Evolutionary conservation across 305 asterid genomes (phyloP).

Genomic region (Fraxinus sp.): DNA sequence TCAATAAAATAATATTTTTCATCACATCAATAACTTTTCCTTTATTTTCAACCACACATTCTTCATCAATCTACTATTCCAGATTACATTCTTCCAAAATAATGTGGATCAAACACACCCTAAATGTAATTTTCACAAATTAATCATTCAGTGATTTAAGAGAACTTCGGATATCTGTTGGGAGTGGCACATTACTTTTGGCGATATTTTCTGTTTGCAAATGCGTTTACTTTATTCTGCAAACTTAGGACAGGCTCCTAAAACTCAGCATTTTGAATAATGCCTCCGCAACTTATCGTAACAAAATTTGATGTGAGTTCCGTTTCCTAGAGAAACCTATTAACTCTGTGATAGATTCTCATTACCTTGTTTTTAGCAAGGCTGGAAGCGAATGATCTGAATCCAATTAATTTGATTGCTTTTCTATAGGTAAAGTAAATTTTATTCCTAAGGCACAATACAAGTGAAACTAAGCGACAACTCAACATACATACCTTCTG

Average conservation of each 20-base stretch:
- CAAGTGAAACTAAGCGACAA: not conserved
- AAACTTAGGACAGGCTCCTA: not conserved
- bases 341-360: not conserved
- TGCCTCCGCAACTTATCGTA: not conserved
- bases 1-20: too few relatives aligned
- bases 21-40: too few relatives aligned
- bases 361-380: not conserved
- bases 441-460: not conserved
- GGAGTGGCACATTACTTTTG: not conserved
- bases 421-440: not conserved
- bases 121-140: not conserved
- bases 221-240: not conserved
- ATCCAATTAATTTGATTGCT: not conserved
- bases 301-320: not conserved
- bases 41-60: too few relatives aligned
- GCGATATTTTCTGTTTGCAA: not conserved
- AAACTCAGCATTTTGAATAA: not conserved
- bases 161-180: not conserved
- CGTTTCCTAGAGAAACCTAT: not conserved
- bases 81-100: too few relatives aligned
- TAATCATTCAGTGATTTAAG: not conserved
- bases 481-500: not conserved
- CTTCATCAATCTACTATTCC: too few relatives aligned
- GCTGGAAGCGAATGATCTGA: not conserved
- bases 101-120: too few relatives aligned